Evolutionary conservation across 768 basidiomycete species (phyloP), one percentile per base, ranked within the genome.

Genomic region (Scleroderma bovista): DNA sequence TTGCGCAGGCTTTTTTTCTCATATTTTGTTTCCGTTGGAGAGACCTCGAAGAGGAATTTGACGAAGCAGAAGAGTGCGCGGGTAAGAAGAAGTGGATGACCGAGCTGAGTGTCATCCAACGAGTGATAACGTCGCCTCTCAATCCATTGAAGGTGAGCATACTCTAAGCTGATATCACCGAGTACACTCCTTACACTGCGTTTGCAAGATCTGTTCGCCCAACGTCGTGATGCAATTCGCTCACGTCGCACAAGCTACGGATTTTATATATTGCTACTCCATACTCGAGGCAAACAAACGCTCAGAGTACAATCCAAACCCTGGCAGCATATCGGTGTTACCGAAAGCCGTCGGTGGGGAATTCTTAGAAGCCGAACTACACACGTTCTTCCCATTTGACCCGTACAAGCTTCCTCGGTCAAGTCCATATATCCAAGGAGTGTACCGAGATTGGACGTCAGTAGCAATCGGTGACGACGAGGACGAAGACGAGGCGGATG

Each of bases 1-100:
- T 95, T 29, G 71, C 83, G 0, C 96, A 98, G 61, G 86, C 94
- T 0, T 81, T 93, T 10, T 94, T 99, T 64, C 77, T 98, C 55
- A 92, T 99, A 55, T 99, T 99, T 67, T 98, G 96, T 67, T 99
- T 98, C 70, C 75, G 96, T 11, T 98, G 95, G 95, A 73, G 90
- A 52, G 96, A 98, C 56, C 70, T 98, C 32, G 65, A 80, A 37
- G 79, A 81, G 44, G 78, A 77, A 19, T 72, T 71, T n/a, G 75
- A 79, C 13, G 86, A 84, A 6, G 75, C 71, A 20, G 78, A 74
- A 20, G 77, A 74, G 20, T 79, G 76, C 33, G 71, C 66, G 19
- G 69, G 53, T 26, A 57, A 64, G 48, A 82, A 79, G 56, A 86
- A 84, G 65, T 99, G 96, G 96, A 89, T 96, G 74, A 70, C 75